Evolutionary conservation across 805 yeast species (phyloP), one percentile per base, ranked within the genome.

Genomic region (Yueomyces sinensis): DNA sequence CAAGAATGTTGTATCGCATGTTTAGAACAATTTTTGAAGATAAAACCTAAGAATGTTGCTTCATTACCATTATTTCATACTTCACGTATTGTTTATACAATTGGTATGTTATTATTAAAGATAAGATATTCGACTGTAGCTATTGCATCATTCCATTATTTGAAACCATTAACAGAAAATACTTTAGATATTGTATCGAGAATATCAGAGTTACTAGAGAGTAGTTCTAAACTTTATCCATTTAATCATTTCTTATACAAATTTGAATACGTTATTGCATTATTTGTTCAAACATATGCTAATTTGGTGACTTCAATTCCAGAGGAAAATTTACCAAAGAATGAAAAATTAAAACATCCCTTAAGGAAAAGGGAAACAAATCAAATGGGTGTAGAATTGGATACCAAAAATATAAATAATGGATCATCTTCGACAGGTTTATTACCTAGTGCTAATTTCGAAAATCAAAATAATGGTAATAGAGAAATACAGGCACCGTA

Each of bases 261-360:
- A 46, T 63, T 70, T 46, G 61, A 72, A 36, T 61, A 75, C 33
- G 72, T 76, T 19, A 54, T 76, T 19, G 70, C 73, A 15, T 52
- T 76, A 22, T 76, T 75, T 43, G 62, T 71, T 13, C 79, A 74
- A 44, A 74, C 82, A 0, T 76, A 75, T 49, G 65, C 70, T 1
- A 66, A 67, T 27, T 79, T 74, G 49, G 65, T 76, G 37, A 53
- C 52, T 23, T 45, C 43, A 5, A 35, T 45, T n/a, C 40, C 44
- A n/a, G n/a, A n/a, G n/a, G n/a, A n/a, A n/a, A n/a, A n/a, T n/a
- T n/a, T n/a, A n/a, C n/a, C n/a, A n/a, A n/a, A n/a, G n/a, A n/a
- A n/a, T n/a, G n/a, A n/a, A n/a, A n/a, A n/a, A n/a, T n/a, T n/a
- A n/a, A n/a, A n/a, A n/a, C n/a, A n/a, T n/a, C n/a, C n/a, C n/a